Percentiles rank a stretch among this genome's conserved stretches.
These are phyloP conservation scores for Neurospora intermedia DNA, from an alignment of 495 filamentous ascomycete species.

Conservation along the genomic window DNA sequence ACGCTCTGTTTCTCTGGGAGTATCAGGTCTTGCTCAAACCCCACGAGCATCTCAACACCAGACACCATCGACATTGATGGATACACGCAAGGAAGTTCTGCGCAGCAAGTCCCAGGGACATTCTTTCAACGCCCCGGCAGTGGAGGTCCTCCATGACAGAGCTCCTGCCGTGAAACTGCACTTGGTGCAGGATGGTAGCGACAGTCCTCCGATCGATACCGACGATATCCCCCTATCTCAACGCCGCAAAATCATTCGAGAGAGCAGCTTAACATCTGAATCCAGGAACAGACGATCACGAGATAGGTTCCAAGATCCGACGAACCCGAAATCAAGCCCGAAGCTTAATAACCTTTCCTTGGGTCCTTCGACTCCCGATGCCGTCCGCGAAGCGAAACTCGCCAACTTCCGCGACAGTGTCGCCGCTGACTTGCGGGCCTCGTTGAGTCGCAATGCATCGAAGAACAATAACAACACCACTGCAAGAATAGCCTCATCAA, in stretches of 20 bases:
- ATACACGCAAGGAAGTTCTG: slow-evolving; percentile 49
- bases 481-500: neutral
- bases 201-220: slow-evolving; percentile 25
- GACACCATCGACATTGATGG: slow-evolving; percentile 45
- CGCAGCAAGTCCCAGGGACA: slow-evolving; percentile 35
- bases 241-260: slow-evolving; percentile 46
- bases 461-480: neutral
- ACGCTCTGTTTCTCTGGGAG: neutral
- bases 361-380: slow-evolving; percentile 20
- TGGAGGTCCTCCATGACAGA: slow-evolving; percentile 10
- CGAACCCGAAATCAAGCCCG: slow-evolving; percentile 11
- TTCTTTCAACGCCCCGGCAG: slow-evolving; percentile 16
- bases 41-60: slow-evolving; percentile 23
- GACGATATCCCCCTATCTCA: slow-evolving; percentile 70
- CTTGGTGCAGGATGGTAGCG: slow-evolving; percentile 2
- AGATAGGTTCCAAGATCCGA: slow-evolving; percentile 5
- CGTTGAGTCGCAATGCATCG: neutral
- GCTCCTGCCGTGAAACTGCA: slow-evolving; percentile 8
- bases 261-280: slow-evolving; percentile 20
- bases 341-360: slow-evolving; percentile 12
- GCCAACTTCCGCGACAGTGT: slow-evolving; percentile 69
- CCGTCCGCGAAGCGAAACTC: slow-evolving; percentile 48
- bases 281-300: neutral
- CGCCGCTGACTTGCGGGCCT: slow-evolving; percentile 46
- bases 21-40: slow-evolving; percentile 16